Conservation (phyloP, 306 rosid genomes). For the Lupinus albus region DNA sequence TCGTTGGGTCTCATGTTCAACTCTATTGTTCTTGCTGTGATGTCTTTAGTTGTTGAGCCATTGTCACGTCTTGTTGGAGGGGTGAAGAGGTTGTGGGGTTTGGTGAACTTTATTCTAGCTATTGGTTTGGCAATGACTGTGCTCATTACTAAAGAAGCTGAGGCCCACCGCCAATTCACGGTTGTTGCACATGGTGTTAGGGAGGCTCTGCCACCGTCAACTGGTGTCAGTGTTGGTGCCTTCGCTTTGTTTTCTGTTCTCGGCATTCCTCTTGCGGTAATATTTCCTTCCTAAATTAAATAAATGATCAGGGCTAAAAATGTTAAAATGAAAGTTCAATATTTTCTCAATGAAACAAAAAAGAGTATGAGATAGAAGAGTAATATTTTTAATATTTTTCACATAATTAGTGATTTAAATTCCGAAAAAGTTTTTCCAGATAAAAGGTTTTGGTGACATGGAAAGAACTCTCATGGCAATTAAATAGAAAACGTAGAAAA, state of each 20-base stretch:
- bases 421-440: no score
- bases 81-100: constrained; percentile 65
- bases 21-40: constrained; percentile 59
- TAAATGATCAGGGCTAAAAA: no score
- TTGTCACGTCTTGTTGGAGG: constrained; percentile 62
- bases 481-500: neutral
- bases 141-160: constrained; percentile 58
- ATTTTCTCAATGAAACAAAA: no score
- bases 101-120: constrained; percentile 64
- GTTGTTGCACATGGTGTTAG: neutral
- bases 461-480: neutral
- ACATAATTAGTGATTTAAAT: no score
- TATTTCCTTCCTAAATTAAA: neutral
- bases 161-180: constrained; percentile 28
- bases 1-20: constrained; percentile 65
- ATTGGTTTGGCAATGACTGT: constrained; percentile 49
- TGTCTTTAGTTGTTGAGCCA: constrained; percentile 55
- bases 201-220: constrained; percentile 36
- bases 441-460: neutral
- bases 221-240: constrained; percentile 46
- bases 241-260: constrained; percentile 55
- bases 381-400: no score
- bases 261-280: constrained; percentile 75
- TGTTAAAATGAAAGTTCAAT: no score
- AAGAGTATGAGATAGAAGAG: no score